These are phyloP conservation scores for Trichophyton rubrum DNA, from an alignment of 2,329 filamentous ascomycete species.

Conservation along the genomic window DNA sequence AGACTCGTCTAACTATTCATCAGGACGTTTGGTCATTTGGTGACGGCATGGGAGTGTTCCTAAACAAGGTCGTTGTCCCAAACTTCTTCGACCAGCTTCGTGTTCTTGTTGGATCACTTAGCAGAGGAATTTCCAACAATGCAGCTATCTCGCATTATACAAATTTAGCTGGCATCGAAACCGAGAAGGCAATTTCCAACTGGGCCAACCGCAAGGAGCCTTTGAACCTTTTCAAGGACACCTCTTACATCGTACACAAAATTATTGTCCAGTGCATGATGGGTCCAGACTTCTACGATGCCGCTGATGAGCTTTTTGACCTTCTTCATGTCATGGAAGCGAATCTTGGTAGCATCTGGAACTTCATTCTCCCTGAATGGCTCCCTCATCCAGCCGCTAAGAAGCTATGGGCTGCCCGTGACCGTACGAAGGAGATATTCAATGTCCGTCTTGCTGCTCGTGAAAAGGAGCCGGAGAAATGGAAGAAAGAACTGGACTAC, in stretches of 20 bases:
- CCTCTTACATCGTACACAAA: constrained; percentile 13
- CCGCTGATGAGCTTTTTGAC: constrained; percentile 13
- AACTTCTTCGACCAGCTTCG: constrained; percentile 13
- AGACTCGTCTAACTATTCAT: background rate
- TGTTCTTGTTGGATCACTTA: constrained; percentile 11
- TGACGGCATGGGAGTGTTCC: constrained; percentile 13
- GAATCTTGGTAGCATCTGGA: constrained; percentile 11
- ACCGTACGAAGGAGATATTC: constrained; percentile 12
- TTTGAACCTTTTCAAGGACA: constrained; percentile 11
- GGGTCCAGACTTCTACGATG: constrained; percentile 14
- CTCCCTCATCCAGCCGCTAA: constrained; percentile 10
- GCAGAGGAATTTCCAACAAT: constrained; percentile 11
- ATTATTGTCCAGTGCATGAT: constrained; percentile 14
- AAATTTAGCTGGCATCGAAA: constrained; percentile 7
- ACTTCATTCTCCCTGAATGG: constrained; percentile 13
- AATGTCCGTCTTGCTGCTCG: constrained; percentile 9
- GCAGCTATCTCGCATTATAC: constrained; percentile 12
- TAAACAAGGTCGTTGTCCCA: constrained; percentile 13
- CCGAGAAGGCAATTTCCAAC: constrained; percentile 8
- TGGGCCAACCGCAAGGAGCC: constrained; percentile 9
- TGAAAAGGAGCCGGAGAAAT: constrained; percentile 11
- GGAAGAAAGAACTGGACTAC: constrained; percentile 12
- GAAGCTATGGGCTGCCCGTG: constrained; percentile 9
- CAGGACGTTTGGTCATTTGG: constrained; percentile 14
- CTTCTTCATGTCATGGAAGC: constrained; percentile 13